Percentiles rank a stretch among this genome's conserved stretches.
Evolutionary conservation across 1,284 basidiomycete species (phyloP).

Genomic region (Veloboletus limbatus): DNA sequence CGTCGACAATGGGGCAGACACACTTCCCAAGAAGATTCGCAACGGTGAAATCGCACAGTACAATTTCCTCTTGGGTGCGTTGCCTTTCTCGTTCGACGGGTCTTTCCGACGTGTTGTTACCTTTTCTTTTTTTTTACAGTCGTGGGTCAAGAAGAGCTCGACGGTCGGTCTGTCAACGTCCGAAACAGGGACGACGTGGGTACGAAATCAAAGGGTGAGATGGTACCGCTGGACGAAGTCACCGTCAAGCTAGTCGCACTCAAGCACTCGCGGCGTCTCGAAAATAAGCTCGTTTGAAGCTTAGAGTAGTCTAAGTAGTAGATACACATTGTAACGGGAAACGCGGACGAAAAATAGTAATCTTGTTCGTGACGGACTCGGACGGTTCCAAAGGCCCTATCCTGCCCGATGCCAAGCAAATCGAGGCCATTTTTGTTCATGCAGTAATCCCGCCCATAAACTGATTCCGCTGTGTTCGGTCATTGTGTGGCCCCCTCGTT

Average conservation of each 20-base stretch:
- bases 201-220: conserved; percentile 71
- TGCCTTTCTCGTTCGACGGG: background rate
- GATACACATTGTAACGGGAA: conserved; percentile 6
- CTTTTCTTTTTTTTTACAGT: conserved; percentile 50
- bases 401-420: background rate
- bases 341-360: too few relatives aligned
- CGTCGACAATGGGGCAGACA: conserved; percentile 90
- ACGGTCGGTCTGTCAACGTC: conserved; percentile 86
- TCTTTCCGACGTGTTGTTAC: conserved; percentile 5
- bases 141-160: conserved; percentile 91
- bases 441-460: conserved; percentile 43
- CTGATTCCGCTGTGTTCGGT: conserved; percentile 42
- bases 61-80: conserved; percentile 91
- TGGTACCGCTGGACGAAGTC: conserved; percentile 66
- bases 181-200: conserved; percentile 92
- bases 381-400: background rate
- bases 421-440: conserved; percentile 10
- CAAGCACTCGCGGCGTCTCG: conserved; percentile 59
- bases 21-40: conserved; percentile 94
- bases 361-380: conserved; percentile 2
- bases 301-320: conserved; percentile 17
- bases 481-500: too few relatives aligned
- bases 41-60: conserved; percentile 93
- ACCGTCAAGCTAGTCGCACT: conserved; percentile 61
- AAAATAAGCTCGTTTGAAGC: conserved; percentile 48